These are phyloP conservation scores for Actinomucor elegans DNA, from an alignment of 371 early-diverging fungal genomes.

Conservation along the genomic window DNA sequence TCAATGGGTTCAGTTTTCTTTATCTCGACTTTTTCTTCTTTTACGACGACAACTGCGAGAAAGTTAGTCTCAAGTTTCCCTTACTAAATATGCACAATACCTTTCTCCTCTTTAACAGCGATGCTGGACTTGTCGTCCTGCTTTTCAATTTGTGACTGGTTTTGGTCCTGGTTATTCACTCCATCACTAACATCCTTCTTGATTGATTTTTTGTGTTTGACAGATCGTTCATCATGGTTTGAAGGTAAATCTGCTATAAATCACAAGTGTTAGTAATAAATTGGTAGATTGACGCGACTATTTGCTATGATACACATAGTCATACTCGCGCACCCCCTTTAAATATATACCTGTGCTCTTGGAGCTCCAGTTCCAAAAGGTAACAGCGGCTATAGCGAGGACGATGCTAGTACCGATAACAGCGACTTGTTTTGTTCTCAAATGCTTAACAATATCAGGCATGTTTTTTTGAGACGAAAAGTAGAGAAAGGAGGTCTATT, in stretches of 20 bases:
- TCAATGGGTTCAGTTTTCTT: neutral
- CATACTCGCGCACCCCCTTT: no score
- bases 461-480: neutral
- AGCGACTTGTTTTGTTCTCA: conserved; percentile 1
- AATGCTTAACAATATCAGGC: conserved; percentile 1
- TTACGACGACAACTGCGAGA: neutral
- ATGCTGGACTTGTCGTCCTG: no score
- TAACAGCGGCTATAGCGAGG: neutral
- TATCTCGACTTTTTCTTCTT: neutral
- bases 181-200: neutral
- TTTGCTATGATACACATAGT: no score
- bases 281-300: no score
- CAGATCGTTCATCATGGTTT: neutral
- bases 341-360: no score
- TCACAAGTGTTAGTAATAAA: no score
- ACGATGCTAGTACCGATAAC: conserved; percentile 2
- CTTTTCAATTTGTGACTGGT: no score
- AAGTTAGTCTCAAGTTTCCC: neutral
- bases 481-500: neutral
- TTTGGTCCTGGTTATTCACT: no score
- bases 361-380: conserved; percentile 3
- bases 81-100: no score
- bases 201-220: neutral
- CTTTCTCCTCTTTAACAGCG: no score
- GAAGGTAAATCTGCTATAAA: no score